A percentile compares a stretch with the other conserved stretches of the same genome.
phyloP scores from a whole-genome alignment of 768 basidiomycete species.

The Suillus americanus region DNA sequence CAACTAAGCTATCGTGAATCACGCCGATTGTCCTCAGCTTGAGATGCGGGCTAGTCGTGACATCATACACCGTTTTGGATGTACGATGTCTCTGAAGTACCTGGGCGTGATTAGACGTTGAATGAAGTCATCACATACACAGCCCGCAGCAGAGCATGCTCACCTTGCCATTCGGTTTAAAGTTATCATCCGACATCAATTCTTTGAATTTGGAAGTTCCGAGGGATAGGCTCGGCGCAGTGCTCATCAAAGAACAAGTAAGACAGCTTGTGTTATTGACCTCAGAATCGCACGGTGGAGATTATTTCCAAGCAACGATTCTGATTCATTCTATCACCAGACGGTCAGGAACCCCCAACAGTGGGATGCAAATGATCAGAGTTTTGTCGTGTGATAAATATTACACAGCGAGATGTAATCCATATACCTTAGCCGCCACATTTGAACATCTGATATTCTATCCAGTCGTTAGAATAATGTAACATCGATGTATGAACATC shows the following conservation, averaged over 20 bases:
- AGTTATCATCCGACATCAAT: not conserved
- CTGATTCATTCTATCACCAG: not conserved
- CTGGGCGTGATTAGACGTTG: not conserved
- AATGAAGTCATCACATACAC: not conserved
- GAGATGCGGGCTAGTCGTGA: not conserved
- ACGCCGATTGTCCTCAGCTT: not conserved
- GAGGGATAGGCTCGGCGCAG: not conserved
- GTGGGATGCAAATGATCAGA: not conserved
- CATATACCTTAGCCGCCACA: not conserved
- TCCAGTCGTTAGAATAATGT: not conserved
- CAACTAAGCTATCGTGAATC: not conserved
- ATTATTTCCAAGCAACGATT: not conserved
- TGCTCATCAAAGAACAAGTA: not conserved
- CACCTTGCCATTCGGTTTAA: not conserved
- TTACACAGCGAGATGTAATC: not conserved
- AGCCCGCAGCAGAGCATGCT: not conserved
- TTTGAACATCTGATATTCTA: not conserved
- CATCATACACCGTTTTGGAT: not conserved
- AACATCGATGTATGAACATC: not conserved
- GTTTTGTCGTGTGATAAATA: not conserved
- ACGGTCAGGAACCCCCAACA: not conserved
- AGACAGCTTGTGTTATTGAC: not conserved
- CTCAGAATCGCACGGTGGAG: not conserved
- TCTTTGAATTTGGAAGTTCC: not conserved
- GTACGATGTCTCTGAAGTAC: not conserved